A percentile compares a stretch with the other conserved stretches of the same genome.
Evolutionary conservation across 805 yeast genomes (phyloP).

Genomic region (Kodamaea leandrae): DNA sequence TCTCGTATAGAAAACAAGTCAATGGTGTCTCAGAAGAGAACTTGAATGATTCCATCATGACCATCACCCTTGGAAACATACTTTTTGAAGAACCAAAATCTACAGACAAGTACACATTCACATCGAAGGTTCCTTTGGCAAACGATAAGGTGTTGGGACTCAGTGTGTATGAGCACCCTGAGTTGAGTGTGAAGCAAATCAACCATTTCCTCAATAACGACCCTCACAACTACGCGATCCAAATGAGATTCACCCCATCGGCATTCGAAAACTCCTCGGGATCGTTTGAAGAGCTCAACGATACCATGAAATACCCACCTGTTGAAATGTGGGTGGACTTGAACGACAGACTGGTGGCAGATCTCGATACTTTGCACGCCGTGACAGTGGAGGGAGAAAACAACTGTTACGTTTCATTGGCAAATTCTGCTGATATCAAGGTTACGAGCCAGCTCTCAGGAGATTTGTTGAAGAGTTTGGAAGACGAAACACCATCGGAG

Average conservation of each 20-base stretch:
- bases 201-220: conserved; percentile 22
- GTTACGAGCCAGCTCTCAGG: conserved; percentile 40
- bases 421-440: conserved; percentile 45
- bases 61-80: conserved; percentile 41
- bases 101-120: conserved; percentile 24
- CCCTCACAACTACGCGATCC: conserved; percentile 30
- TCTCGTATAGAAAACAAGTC: conserved; percentile 21
- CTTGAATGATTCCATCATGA: conserved; percentile 28
- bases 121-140: conserved; percentile 31
- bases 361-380: conserved; percentile 37
- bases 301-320: conserved; percentile 44
- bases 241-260: conserved; percentile 47
- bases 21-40: conserved; percentile 20
- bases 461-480: conserved; percentile 20
- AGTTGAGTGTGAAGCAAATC: conserved; percentile 18
- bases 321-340: conserved; percentile 55
- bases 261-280: conserved; percentile 26
- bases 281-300: conserved; percentile 5
- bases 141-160: conserved; percentile 32
- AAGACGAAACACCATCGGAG: conserved; percentile 10
- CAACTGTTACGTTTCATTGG: conserved; percentile 41
- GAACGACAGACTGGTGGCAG: conserved; percentile 34
- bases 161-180: conserved; percentile 22
- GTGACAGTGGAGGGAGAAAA: conserved; percentile 48
- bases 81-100: conserved; percentile 22